Base-by-base conservation (phyloP, 352 stramenopile genomes). In the Halophytophthora polymorphica region DNA sequence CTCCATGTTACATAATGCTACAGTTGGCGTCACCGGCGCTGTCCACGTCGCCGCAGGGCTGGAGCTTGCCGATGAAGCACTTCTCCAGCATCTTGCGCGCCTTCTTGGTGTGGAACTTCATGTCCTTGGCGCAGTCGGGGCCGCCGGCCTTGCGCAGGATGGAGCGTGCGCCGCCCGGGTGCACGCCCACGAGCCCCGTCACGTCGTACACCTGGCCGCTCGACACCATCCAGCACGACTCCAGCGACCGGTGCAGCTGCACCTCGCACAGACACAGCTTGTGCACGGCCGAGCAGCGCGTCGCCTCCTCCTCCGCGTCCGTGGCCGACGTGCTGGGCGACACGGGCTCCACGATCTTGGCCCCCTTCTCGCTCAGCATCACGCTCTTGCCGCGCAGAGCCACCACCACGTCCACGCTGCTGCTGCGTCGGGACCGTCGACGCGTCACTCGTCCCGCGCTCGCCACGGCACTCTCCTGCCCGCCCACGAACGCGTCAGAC, bases 221-320 rank as follows among this genome's bases (percentile, higher is more conserved):
- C 41, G 97, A 96, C 17, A 99, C 89, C 31, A 99, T 65, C 96
- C 96, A 99, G 58, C 89, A 98, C 64, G 95, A 95, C 15, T 97
- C 81, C 15, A 83, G 58, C 14, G 73, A 87, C 45, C 85, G 93
- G 81, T 99, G 96, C 35, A 76, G 56, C 46, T 71, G 53, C 25
- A 93, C 69, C 50, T 93, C 80, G 46, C 82, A 93, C 28, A 88
- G 63, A 61, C 82, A 92, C 6, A 92, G 74, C 56, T 89, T 90
- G 42, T 66, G 77, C 10, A 74, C 53, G 31, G 58, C 68, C 12
- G 70, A 86, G 52, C 82, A 92, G 28, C 82, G 77, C 34, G 45
- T 34, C n/a, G 49, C 25, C 14, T 58, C 47, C 28, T 67, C 68
- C 23, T 35, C 52, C 18, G 61, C 45, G 19, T 66, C 66, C 23